Evolutionary conservation across 345 rosid genomes (phyloP), one percentile per base, ranked within the genome.

Genomic region (Aurinia saxatilis): DNA sequence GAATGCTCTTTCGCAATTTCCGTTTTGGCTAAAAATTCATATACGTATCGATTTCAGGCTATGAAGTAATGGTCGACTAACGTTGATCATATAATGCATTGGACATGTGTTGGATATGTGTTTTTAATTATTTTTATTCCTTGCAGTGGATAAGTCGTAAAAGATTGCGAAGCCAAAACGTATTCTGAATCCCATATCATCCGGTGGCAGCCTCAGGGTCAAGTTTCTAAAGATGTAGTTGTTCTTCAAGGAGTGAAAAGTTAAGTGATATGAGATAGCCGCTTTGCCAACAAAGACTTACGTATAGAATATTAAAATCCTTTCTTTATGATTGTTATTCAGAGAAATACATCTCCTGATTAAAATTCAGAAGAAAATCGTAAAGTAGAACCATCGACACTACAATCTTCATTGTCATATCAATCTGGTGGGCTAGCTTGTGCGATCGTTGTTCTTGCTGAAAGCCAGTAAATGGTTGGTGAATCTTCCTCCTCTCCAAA

Each of bases 111-210:
- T n/a, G n/a, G n/a, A n/a, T n/a, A n/a, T n/a, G n/a, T n/a, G n/a
- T n/a, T n/a, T n/a, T n/a, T n/a, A n/a, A n/a, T n/a, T n/a, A n/a
- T 39, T 60, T 50, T 60, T 45, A 21, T 61, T 60, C 57, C 53
- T 53, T 78, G 73, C 85, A 93, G 97, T 93, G 97, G 99, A 81
- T 75, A 84, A 82, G 80, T 80, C 95, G 40, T 96, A 90, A 73
- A 85, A 78, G 75, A 68, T 42, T 48, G 68, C 51, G 68, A 93
- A 87, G 68, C 92, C 97, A 44, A 62, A 74, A 44, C 86, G 87
- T 56, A 37, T 80, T 50, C 77, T 90, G 75, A 84, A 73, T 44
- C 82, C 79, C 17, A 57, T 68, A 31, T 68, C 84, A 9, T 31
- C 81, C 70, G 42, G 52, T 66, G 77, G 34, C 18, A 71, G 49